These are phyloP conservation scores for Calophaca sinica DNA, from an alignment of 306 rosid species.

Conservation along the genomic window DNA sequence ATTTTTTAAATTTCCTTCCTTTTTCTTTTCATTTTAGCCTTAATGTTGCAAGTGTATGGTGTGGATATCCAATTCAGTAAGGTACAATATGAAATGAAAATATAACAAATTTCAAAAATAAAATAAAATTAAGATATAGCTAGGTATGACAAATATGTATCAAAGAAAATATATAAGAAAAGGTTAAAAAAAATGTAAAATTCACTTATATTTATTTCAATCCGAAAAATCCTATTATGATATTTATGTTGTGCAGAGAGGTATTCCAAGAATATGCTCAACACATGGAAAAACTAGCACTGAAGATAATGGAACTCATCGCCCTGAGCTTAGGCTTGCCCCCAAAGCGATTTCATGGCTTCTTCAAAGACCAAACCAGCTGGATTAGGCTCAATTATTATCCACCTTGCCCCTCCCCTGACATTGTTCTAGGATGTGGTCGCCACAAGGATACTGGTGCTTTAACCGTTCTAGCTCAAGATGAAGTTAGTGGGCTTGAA, in stretches of 20 bases:
- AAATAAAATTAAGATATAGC: too few relatives aligned
- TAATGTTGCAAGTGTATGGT: too few relatives aligned
- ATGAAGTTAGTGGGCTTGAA: conserved; percentile 62
- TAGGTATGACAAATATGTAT: too few relatives aligned
- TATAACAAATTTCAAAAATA: too few relatives aligned
- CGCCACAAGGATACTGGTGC: conserved; percentile 48
- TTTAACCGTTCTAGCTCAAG: conserved; percentile 36
- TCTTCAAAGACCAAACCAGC: conserved; percentile 54
- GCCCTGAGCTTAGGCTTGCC: conserved; percentile 52
- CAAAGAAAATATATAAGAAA: too few relatives aligned
- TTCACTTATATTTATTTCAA: too few relatives aligned
- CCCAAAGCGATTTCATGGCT: conserved; percentile 35
- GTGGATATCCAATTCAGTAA: too few relatives aligned
- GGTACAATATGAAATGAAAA: too few relatives aligned
- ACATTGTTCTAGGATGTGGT: conserved; percentile 48
- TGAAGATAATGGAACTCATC: conserved; percentile 49
- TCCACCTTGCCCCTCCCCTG: conserved; percentile 47
- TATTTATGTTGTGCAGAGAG: conserved; percentile 33
- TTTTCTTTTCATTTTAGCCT: too few relatives aligned
- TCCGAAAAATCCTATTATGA: too few relatives aligned
- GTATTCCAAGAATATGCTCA: conserved; percentile 51
- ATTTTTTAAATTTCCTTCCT: too few relatives aligned
- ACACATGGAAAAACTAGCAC: conserved; percentile 58
- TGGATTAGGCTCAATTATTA: conserved; percentile 47
- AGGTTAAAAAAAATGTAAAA: too few relatives aligned